These are phyloP conservation scores for Entomophthora muscae DNA, from an alignment of 371 early-diverging fungal genomes.

Conservation along the genomic window DNA sequence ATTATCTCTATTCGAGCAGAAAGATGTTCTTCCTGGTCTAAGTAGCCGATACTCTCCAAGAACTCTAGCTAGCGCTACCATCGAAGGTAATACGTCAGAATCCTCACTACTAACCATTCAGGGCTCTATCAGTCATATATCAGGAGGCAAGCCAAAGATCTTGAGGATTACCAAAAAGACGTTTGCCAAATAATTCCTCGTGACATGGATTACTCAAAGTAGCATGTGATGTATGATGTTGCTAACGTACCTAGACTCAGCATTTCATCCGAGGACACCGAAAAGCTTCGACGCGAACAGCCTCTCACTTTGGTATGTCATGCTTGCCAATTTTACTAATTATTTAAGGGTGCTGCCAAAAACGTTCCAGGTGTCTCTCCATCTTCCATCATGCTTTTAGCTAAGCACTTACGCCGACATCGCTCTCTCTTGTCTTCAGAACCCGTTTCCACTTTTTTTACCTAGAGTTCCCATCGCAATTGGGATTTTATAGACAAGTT, in stretches of 20 bases:
- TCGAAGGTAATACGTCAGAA: not conserved
- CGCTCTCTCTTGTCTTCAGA: no score
- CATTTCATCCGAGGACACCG: slow-evolving; percentile 2
- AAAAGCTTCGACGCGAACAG: not conserved
- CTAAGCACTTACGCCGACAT: not conserved
- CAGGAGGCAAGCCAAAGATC: not conserved
- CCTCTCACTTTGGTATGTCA: slow-evolving; percentile 2
- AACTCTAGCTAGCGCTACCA: not conserved
- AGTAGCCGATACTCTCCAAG: not conserved
- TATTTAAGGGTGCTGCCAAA: slow-evolving; percentile 4
- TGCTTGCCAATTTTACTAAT: no score
- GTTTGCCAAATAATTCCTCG: not conserved
- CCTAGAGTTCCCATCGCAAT: no score
- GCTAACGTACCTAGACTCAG: not conserved
- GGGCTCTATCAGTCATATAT: slow-evolving; percentile 2
- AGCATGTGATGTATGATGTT: no score
- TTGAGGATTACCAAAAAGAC: not conserved
- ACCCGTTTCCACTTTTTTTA: no score
- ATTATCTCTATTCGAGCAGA: not conserved
- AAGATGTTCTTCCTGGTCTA: not conserved
- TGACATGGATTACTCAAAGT: slow-evolving; percentile 1
- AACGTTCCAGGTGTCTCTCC: slow-evolving; percentile 1
- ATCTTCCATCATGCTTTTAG: not conserved
- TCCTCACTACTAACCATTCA: not conserved
- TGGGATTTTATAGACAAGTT: no score